A percentile compares a stretch with the other conserved stretches of the same genome.
These are phyloP conservation scores for Parathielavia hyrcaniae DNA, from an alignment of 495 filamentous ascomycete species.

Conservation along the genomic window DNA sequence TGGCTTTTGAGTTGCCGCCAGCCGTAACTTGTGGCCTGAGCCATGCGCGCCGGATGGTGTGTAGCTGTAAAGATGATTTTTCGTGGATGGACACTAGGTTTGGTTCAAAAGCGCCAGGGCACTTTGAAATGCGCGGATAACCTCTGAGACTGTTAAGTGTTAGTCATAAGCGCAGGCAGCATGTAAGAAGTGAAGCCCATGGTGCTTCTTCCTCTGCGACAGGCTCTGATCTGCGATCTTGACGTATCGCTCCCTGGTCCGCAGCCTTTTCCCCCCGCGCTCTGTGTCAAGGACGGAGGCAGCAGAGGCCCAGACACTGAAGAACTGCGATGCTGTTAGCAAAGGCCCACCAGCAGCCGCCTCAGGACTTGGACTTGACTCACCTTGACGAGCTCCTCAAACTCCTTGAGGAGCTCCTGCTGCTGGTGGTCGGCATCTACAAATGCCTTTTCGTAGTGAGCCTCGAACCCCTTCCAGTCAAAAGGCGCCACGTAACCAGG, in stretches of 20 bases:
- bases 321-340: constrained; percentile 46
- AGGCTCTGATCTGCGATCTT: constrained; percentile 60
- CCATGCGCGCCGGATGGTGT: no score
- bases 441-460: constrained; percentile 56
- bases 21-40: no score
- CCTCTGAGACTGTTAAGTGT: constrained; percentile 54
- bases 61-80: no score
- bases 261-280: constrained; percentile 65
- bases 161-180: constrained; percentile 5
- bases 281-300: constrained; percentile 62
- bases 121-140: constrained; percentile 75
- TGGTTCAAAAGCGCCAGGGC: constrained; percentile 61
- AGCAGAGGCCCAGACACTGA: constrained; percentile 62
- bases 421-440: constrained; percentile 54
- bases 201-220: constrained; percentile 65
- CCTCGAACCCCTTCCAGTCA: constrained; percentile 63
- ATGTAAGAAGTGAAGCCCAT: constrained; percentile 43
- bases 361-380: constrained; percentile 6
- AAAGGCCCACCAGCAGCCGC: no score
- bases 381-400: constrained; percentile 57
- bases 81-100: constrained; percentile 16
- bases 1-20: no score
- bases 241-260: constrained; percentile 69
- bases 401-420: constrained; percentile 56
- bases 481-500: constrained; percentile 45